Base-by-base conservation (phyloP, 139 green algal genomes). In the Closterium sp. region DNA sequence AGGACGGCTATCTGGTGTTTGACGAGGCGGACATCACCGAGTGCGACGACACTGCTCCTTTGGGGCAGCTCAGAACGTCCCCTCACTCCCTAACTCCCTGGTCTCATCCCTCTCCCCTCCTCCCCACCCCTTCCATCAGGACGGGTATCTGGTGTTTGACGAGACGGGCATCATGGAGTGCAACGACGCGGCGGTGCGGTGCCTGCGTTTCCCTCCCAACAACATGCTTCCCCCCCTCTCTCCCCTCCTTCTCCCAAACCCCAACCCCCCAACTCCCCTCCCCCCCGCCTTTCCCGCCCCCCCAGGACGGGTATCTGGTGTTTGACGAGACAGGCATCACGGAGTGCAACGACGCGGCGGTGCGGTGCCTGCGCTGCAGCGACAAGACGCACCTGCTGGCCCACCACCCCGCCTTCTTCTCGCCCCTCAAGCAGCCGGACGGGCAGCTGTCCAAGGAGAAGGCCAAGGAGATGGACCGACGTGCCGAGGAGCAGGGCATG, bases 261-360 rank as follows among this genome's bases (percentile, higher is more conserved):
- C 12, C 12, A 8, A 19, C 36, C 36, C 12, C 36, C 38, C 38
- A 10, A 21, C 38, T 12, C 3, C 2, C 38, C 38, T 12, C 38
- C 21, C 10, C 38, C 8, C 38, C 38, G 10, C 38, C 8, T 10
- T 8, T 66, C 38, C 38, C 21, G 10, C 43, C 43, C 43, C 43
- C 21, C 9, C 83, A 86, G 83, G 83, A 86, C 83, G 83, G 83
- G 19, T 86, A 86, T 85, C 38, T 89, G n/a, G 86, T 89, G 36
- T 81, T 89, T 69, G 35, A 89, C 30, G 86, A 33, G 38, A 81
- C n/a, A 23, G 86, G 86, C 86, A 69, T 89, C 28, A 81, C 38
- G 12, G 89, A 92, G n/a, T 92, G 89, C 89, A 92, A 92, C 89
- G 89, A 66, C 2, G 89, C 89, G 28, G 89, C 89, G 3, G 84